phyloP scores from a whole-genome alignment of 2,329 filamentous ascomycete genomes.

The Pleoardoris graminearum region DNA sequence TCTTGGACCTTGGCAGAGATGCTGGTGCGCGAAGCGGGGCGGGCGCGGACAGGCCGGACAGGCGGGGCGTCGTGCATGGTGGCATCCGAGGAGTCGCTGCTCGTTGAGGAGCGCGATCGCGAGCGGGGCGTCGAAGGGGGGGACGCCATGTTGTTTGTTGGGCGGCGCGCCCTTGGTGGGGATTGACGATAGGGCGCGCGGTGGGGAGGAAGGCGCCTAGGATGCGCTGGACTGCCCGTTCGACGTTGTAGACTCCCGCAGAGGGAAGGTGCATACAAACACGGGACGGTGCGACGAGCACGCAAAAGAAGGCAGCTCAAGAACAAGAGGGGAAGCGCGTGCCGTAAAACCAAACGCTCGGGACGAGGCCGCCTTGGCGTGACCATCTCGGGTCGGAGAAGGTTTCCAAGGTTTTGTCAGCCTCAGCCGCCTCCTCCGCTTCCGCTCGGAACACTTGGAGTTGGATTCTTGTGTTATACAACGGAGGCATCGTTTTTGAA shows the following conservation, averaged over 20 bases:
- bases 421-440: neutral
- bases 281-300: neutral
- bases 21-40: conserved; percentile 26
- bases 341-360: conserved; percentile 1
- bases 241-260: no score
- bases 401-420: no score
- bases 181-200: conserved; percentile 3
- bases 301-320: neutral
- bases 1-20: conserved; percentile 12
- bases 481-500: no score
- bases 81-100: conserved; percentile 35
- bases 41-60: conserved; percentile 31
- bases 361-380: conserved; percentile 7
- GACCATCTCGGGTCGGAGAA: no score
- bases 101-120: conserved; percentile 35
- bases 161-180: neutral
- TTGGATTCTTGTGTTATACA: no score
- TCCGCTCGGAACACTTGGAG: no score
- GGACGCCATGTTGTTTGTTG: conserved; percentile 30
- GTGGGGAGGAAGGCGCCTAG: neutral
- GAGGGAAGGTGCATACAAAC: no score
- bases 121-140: conserved; percentile 33
- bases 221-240: no score
- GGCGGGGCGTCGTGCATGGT: conserved; percentile 40
- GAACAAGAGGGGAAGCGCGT: neutral